phyloP scores from a whole-genome alignment of 1,284 basidiomycete genomes.

The Cryptococcus neoformans region DNA sequence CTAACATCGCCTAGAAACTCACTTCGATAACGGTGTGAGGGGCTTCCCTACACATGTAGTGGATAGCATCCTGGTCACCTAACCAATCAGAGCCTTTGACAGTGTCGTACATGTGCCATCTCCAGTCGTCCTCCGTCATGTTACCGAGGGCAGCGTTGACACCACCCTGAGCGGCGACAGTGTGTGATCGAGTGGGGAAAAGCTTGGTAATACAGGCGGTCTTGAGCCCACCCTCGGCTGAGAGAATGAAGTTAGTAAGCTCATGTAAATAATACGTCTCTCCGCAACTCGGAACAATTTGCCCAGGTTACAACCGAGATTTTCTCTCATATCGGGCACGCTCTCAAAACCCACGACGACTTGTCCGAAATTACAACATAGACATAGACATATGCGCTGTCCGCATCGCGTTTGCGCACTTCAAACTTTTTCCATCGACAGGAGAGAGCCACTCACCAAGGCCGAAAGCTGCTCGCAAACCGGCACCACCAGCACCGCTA shows the following conservation, averaged over 20 bases:
- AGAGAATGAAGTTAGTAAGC: neutral
- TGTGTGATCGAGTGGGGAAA: conserved; percentile 99
- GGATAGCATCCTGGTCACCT: conserved; percentile 99
- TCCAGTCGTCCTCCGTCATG: conserved; percentile 99
- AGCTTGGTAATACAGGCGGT: conserved; percentile 99
- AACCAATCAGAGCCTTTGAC: conserved; percentile 99
- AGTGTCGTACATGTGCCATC: conserved; percentile 81
- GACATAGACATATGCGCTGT: no score
- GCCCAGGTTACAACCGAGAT: no score
- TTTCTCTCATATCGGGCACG: no score
- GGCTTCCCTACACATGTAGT: conserved; percentile 98
- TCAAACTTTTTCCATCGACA: no score
- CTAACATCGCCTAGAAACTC: conserved; percentile 21
- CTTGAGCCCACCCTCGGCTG: conserved; percentile 94
- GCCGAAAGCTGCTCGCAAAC: conserved; percentile 97
- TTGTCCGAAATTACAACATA: no score
- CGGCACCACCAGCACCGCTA: conserved; percentile 96
- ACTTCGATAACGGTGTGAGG: conserved; percentile 91
- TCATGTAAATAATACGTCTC: no score
- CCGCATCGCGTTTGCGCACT: no score
- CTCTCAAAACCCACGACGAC: no score
- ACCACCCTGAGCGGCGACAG: conserved; percentile 98
- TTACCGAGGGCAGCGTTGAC: conserved; percentile 99
- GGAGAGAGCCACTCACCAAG: conserved; percentile 51
- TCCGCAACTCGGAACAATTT: no score